These are phyloP conservation scores for Drechslerella dactyloides DNA, from an alignment of 2,329 filamentous ascomycete species.

Conservation along the genomic window DNA sequence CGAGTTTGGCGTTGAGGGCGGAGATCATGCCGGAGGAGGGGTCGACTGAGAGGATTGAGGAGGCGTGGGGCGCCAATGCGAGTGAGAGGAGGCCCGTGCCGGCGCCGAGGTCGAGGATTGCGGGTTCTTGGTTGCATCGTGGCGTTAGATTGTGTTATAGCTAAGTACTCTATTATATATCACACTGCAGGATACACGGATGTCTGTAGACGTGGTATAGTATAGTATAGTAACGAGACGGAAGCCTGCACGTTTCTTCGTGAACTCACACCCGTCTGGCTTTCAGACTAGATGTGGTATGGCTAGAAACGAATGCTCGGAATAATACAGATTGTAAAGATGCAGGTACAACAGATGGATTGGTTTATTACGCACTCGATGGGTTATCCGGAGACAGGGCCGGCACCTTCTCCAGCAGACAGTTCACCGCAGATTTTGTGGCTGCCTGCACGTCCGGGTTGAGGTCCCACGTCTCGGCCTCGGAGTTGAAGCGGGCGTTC, in stretches of 20 bases:
- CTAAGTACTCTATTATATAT: too few relatives aligned
- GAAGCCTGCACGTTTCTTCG: too few relatives aligned
- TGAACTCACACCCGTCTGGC: too few relatives aligned
- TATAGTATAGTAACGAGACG: too few relatives aligned
- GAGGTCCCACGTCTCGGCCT: conserved; percentile 65
- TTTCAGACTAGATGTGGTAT: too few relatives aligned
- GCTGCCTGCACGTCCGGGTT: conserved; percentile 63
- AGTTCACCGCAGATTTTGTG: conserved; percentile 60
- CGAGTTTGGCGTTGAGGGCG: conserved; percentile 61
- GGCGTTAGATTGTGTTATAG: too few relatives aligned
- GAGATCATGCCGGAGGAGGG: conserved; percentile 65
- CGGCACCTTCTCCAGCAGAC: conserved; percentile 57
- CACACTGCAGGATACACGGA: too few relatives aligned
- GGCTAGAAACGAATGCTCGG: too few relatives aligned
- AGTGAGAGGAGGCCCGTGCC: conserved; percentile 66
- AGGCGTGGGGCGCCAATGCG: conserved; percentile 61
- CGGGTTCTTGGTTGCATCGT: too few relatives aligned
- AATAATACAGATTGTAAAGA: too few relatives aligned
- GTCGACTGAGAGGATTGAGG: conserved; percentile 64
- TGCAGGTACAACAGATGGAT: conserved; percentile 6
- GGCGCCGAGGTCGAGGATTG: conserved; percentile 66
- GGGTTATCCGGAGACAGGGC: conserved; percentile 25
- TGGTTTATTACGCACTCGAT: conserved; percentile 21
- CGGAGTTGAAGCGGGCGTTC: conserved; percentile 64
- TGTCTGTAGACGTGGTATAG: too few relatives aligned